Percentiles rank a stretch among this genome's conserved stretches.
These are phyloP conservation scores for Bipolaris zeicola DNA, from an alignment of 2,329 filamentous ascomycete genomes.

Conservation along the genomic window DNA sequence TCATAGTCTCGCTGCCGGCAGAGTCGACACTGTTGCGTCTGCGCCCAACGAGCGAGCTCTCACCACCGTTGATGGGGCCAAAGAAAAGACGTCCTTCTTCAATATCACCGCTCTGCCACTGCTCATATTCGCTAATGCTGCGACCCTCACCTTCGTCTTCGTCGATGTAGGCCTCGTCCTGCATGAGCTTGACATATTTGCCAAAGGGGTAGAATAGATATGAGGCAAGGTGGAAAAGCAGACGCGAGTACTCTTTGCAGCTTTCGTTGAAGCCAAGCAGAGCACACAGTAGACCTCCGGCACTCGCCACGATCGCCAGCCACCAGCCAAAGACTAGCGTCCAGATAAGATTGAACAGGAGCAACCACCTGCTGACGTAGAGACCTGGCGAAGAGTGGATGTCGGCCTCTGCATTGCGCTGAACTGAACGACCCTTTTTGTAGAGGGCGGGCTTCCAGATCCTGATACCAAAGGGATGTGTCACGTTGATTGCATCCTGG, in stretches of 20 bases:
- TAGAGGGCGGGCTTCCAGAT: conserved; percentile 99
- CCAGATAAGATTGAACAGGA: conserved; percentile 90
- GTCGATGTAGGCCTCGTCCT: conserved; percentile 91
- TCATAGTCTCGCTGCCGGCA: conserved; percentile 84
- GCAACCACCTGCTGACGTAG: conserved; percentile 80
- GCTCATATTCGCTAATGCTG: conserved; percentile 97
- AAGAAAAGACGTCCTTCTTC: conserved; percentile 97
- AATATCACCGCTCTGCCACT: conserved; percentile 97
- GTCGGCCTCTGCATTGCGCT: conserved; percentile 93
- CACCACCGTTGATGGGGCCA: conserved; percentile 73
- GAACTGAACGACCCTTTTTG: conserved; percentile 95
- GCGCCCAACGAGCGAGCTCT: conserved; percentile 78
- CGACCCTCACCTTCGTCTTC: conserved; percentile 95
- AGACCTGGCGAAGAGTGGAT: conserved; percentile 94
- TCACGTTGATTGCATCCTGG: conserved; percentile 97
- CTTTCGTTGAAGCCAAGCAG: conserved; percentile 77
- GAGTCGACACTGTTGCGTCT: conserved; percentile 90
- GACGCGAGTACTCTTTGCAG: conserved; percentile 80
- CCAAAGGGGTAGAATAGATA: conserved; percentile 97
- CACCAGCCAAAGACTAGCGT: conserved; percentile 95
- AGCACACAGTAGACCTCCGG: conserved; percentile 79
- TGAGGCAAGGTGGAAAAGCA: conserved; percentile 80
- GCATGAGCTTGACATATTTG: conserved; percentile 90
- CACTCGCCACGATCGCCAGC: conserved; percentile 77
- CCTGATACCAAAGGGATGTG: conserved; percentile 96